These are phyloP conservation scores for Zygosaccharomyces bisporus DNA, from an alignment of 805 yeast genomes.

Conservation along the genomic window DNA sequence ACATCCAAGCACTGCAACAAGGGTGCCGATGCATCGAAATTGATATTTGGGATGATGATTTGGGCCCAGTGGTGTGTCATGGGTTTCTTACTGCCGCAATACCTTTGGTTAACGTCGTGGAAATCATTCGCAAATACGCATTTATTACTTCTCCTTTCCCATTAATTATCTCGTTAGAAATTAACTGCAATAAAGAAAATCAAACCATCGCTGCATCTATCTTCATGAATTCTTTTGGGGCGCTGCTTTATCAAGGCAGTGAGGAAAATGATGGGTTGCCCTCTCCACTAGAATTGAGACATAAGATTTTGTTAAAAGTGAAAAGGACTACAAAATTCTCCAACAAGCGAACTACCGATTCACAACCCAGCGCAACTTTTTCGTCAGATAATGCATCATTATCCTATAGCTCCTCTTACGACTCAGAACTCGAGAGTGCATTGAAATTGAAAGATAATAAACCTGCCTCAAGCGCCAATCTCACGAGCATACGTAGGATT, in stretches of 20 bases:
- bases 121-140: slow-evolving; percentile 75
- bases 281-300: slow-evolving; percentile 67
- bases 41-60: slow-evolving; percentile 87
- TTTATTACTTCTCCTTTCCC: slow-evolving; percentile 88
- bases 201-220: slow-evolving; percentile 58
- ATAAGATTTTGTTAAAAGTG: slow-evolving; percentile 71
- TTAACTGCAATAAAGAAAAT: slow-evolving; percentile 66
- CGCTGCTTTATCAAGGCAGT: slow-evolving; percentile 41
- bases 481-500: slow-evolving; percentile 20
- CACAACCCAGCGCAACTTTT: not conserved
- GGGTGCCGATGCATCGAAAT: slow-evolving; percentile 96
- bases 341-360: not conserved
- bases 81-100: slow-evolving; percentile 83
- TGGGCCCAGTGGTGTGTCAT: slow-evolving; percentile 85
- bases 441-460: slow-evolving; percentile 10
- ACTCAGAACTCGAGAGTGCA: slow-evolving; percentile 29
- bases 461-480: slow-evolving; percentile 7
- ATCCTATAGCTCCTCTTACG: slow-evolving; percentile 36
- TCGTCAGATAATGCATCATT: slow-evolving; percentile 25
- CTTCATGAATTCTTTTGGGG: slow-evolving; percentile 57
- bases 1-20: slow-evolving; percentile 76
- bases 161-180: slow-evolving; percentile 77
- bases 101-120: slow-evolving; percentile 62
- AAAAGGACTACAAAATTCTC: slow-evolving; percentile 45
- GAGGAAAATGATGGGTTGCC: slow-evolving; percentile 45